Base-by-base conservation (phyloP, 2,329 filamentous ascomycete genomes). In the Falciphora oryzae region DNA sequence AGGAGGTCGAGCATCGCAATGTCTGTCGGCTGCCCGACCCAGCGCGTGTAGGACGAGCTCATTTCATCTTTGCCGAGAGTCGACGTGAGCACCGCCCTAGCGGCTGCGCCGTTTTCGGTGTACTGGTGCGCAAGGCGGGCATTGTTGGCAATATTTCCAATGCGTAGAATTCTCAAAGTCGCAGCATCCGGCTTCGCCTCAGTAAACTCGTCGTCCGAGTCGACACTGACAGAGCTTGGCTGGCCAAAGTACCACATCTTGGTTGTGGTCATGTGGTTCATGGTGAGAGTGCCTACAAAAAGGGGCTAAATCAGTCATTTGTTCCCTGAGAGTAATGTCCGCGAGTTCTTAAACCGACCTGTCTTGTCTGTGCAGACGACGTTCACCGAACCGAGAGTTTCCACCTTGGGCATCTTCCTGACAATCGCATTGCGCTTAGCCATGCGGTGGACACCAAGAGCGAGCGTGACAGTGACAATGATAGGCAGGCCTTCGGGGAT, bases 311-410 rank as follows among this genome's bases (percentile, higher is more conserved):
- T 18, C 28, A 57, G 63, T n/a, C n/a, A n/a, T n/a, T n/a, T n/a
- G n/a, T n/a, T n/a, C n/a, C n/a, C n/a, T n/a, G n/a, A n/a, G n/a
- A n/a, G n/a, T n/a, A n/a, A n/a, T n/a, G n/a, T n/a, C n/a, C n/a
- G n/a, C n/a, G n/a, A n/a, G n/a, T 29, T 14, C 4, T 35, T 62
- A 22, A 63, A 67, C 75, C 70, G 77, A 87, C 87, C 92, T 58
- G 95, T 99, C 79, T 99, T 99, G 81, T 99, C 95, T 70, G 93
- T 97, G 79, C 96, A 99, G 8, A 99, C 92, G n/a, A 99, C 93
- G 72, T 98, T 99, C 66, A 99, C 95, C n/a, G 93, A 97, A 11
- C 96, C 96, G 6, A 99, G 80, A 0, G 95, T 99, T 75, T 99
- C 95, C 11, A 99, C 96, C 76, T 95, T 98, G 28, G 96, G 96